Conservation (phyloP, 169 alveolate species). For the Plasmodium vivax region DNA sequence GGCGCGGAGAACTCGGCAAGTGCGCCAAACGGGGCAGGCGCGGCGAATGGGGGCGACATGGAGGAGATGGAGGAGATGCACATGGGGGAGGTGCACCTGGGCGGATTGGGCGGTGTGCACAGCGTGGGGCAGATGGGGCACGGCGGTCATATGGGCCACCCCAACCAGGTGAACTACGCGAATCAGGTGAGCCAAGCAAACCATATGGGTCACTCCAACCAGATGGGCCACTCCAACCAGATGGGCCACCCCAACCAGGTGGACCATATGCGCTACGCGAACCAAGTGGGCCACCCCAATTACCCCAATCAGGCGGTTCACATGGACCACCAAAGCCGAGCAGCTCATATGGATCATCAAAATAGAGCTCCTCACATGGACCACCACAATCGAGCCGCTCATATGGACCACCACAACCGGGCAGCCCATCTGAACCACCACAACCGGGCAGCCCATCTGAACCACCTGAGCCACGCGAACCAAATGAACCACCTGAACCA, state of each 20-base stretch:
- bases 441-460: neutral
- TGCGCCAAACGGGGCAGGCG: neutral
- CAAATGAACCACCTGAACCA: neutral
- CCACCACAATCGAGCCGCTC: no score
- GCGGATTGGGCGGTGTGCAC: neutral
- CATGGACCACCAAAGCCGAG: neutral
- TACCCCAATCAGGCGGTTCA: neutral
- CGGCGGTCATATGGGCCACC: neutral
- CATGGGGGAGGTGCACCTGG: neutral
- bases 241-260: neutral
- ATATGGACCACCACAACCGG: no score
- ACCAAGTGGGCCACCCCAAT: neutral
- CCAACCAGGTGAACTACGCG: no score
- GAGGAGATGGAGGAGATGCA: neutral
- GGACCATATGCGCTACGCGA: neutral
- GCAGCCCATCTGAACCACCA: neutral
- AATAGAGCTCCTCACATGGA: no score
- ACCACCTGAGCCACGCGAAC: neutral
- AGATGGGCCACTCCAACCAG: no score
- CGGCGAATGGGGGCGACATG: neutral
- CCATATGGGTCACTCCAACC: no score
- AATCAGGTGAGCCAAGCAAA: neutral
- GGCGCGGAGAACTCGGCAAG: neutral
- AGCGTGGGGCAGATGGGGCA: neutral
- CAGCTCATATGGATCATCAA: neutral